phyloP scores from a whole-genome alignment of 306 rosid species.

The Medicago ruthenica region DNA sequence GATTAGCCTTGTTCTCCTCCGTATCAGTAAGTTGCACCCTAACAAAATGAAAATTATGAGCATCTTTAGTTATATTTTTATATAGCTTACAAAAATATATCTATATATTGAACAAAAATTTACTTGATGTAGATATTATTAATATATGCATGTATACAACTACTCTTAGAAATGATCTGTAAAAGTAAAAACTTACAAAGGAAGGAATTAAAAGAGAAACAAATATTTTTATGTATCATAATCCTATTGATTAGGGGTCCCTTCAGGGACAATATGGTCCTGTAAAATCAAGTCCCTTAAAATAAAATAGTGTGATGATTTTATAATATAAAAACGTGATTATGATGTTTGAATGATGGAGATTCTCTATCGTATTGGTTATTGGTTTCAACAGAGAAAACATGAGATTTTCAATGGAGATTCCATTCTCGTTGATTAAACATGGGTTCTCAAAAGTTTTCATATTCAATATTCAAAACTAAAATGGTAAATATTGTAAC shows the following conservation, averaged over 20 bases:
- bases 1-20: conserved; percentile 41
- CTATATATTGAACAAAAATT: not conserved
- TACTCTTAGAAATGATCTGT: no score
- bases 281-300: not conserved
- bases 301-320: no score
- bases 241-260: not conserved
- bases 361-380: no score
- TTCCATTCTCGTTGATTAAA: no score
- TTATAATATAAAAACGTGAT: no score
- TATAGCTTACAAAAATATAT: not conserved
- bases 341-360: no score
- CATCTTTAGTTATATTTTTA: not conserved
- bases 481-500: not conserved
- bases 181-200: not conserved
- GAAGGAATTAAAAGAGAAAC: not conserved
- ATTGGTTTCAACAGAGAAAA: no score
- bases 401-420: no score
- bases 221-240: not conserved
- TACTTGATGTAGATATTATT: not conserved
- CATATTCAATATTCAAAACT: conserved; percentile 6
- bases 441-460: not conserved
- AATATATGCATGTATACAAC: not conserved
- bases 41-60: not conserved
- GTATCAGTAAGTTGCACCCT: conserved; percentile 50
- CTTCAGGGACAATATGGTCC: not conserved